Base-by-base conservation (phyloP, 345 rosid genomes). In the Syzygium jambos region DNA sequence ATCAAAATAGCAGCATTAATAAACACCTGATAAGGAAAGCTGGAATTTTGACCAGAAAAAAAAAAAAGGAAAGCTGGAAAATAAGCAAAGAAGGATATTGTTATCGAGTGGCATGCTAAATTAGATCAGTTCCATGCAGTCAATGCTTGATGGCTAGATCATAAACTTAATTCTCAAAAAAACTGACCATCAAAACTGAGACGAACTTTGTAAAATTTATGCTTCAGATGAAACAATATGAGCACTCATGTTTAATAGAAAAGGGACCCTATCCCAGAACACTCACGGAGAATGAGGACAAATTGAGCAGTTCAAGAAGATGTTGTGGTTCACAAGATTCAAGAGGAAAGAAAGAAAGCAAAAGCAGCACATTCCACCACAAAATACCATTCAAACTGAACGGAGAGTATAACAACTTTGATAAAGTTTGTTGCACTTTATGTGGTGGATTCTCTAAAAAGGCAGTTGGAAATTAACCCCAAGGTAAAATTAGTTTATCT, bases 1-100 rank as follows among this genome's bases (percentile, higher is more conserved):
- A 87, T 86, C 88, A 84, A 86, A 87, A 85, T 55, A 85, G 85
- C 49, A 73, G 84, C 29, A 63, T 41, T 43, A 82, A 14, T 41
- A 73, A 73, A 73, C 49, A 73, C 25, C 25, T 34, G 49, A 73
- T 19, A 73, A 19, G 25, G 49, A 34, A 22, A 73, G 73, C 73
- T 61, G 73, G 38, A 61, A 61, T 43, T 43, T 43, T 7, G 46
- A 43, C 46, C 46, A 41, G n/a, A 41, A 5, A 43, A 43, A 43
- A 43, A 43, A 43, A 43, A 43, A 34, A 19, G 25, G 49, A 34
- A 22, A 73, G 38, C 73, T 61, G 73, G 73, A 61, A 61, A 61
- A n/a, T n/a, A n/a, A 61, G 73, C 73, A 61, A 61, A 61, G 80
- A 73, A 9, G 80, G 23, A 34, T 19, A 73, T 73, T 49, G 10